phyloP scores from a whole-genome alignment of 441 rosid species.

The Gossypium schwendimanii region DNA sequence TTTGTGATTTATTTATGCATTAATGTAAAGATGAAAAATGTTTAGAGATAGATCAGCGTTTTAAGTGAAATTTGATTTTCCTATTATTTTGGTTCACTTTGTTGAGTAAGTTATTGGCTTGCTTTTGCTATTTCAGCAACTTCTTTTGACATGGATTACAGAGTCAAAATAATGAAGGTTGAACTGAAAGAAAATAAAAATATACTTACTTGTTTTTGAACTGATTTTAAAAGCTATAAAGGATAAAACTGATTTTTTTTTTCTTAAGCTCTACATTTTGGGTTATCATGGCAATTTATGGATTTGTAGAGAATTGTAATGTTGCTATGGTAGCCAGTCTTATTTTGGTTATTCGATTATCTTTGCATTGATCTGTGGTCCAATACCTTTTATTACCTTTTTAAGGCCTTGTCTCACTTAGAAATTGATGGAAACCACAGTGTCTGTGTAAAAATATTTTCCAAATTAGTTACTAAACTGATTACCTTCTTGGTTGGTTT shows the following conservation, averaged over 20 bases:
- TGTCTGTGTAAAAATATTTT: background rate
- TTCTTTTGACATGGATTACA: background rate
- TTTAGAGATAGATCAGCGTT: background rate
- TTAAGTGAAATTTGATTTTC: background rate
- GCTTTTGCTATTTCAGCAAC: background rate
- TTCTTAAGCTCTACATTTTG: background rate
- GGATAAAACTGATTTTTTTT: background rate
- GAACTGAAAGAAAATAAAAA: background rate
- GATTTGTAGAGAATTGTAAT: background rate
- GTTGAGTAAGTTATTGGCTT: conserved; percentile 1
- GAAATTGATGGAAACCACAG: background rate
- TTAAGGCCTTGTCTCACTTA: background rate
- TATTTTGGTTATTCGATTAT: background rate
- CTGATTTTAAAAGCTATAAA: background rate
- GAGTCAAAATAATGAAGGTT: background rate
- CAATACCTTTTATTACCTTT: background rate
- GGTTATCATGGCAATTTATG: background rate
- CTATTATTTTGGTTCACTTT: background rate
- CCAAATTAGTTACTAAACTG: background rate
- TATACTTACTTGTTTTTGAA: conserved; percentile 1
- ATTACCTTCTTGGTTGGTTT: background rate
- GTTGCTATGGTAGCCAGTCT: background rate
- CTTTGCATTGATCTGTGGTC: background rate
- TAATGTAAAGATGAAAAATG: conserved; percentile 1
- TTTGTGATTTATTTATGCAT: background rate